Evolutionary conservation across 2,329 filamentous ascomycete genomes (phyloP), one percentile per base, ranked within the genome.

Genomic region (Aspergillus tamarii): DNA sequence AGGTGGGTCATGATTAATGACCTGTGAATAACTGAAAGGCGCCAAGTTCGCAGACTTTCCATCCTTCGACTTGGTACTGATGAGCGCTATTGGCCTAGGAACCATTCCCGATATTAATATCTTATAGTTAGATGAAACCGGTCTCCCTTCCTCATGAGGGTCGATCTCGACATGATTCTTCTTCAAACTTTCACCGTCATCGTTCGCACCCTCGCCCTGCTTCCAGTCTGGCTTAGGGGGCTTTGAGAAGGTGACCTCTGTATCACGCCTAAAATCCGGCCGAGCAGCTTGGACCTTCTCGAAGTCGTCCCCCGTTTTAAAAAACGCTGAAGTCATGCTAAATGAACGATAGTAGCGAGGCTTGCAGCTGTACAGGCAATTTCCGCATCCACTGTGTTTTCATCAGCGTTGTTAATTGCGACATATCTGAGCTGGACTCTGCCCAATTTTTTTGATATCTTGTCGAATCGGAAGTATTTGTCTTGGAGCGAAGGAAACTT

Each of bases 1-100:
- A 0, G 94, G 94, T 5, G 94, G 94, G 75, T 97, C 94, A 76
- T 95, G 91, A 77, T 88, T 88, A 69, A 97, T 84, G 66, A 97
- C 79, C 76, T 93, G 90, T 76, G 93, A 93, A 82, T 95, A 97
- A 73, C 87, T 91, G 78, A 95, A 97, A 0, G 93, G 94, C 0
- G 94, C 92, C 2, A 97, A 84, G 79, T 97, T 98, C 19, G 87
- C 87, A 32, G 80, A 83, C 39, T 72, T 78, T 26, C 91, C 92
- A 72, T 93, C 90, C 45, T 80, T 80, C 2, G 82, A 84, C 41
- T 82, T 76, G 1, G 88, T 90, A 57, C 83, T 84, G 16, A 89
- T 77, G 66, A 89, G 88, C 1, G 87, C 87, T 53, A 97, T 90
- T 14, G 94, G 94, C 14, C 94, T 87, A 1, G 94, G 94, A 19